Conservation (phyloP, 2,329 filamentous ascomycete species). For the Aspergillus flavus region DNA sequence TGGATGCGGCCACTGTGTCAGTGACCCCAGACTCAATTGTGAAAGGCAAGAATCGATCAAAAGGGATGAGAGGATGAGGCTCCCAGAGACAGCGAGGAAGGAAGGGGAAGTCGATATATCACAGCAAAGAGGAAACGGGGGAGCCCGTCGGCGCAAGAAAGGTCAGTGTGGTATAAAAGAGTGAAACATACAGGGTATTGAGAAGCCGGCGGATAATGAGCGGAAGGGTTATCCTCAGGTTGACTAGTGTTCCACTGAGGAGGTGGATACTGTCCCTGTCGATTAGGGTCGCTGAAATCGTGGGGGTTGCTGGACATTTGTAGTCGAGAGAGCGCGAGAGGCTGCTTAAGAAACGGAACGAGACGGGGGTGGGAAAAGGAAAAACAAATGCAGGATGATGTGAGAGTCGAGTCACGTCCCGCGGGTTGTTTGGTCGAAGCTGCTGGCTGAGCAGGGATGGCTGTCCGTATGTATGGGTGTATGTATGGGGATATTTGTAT, state of each 20-base stretch:
- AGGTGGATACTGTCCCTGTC: conserved; percentile 50
- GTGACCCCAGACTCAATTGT: conserved; percentile 5
- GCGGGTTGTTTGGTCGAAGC: conserved; percentile 19
- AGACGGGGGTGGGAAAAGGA: conserved; percentile 24
- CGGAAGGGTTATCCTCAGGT: conserved; percentile 41
- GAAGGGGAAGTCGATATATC: conserved; percentile 18
- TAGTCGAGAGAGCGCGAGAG: conserved; percentile 25
- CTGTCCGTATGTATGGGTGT: conserved; percentile 14
- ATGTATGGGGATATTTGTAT: conserved; percentile 13
- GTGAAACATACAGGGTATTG: conserved; percentile 41
- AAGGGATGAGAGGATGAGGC: conserved; percentile 1
- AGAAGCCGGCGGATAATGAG: conserved; percentile 36
- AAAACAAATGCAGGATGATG: conserved; percentile 33
- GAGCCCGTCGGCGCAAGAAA: background rate
- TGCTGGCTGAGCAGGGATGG: conserved; percentile 19
- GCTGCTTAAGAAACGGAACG: conserved; percentile 26
- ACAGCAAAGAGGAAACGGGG: conserved; percentile 4
- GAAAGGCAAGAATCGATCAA: conserved; percentile 3
- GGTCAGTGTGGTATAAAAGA: background rate
- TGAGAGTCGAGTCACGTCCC: conserved; percentile 30
- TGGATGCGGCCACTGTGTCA: conserved; percentile 16
- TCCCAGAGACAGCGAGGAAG: conserved; percentile 6
- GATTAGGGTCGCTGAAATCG: conserved; percentile 45
- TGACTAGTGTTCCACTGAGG: conserved; percentile 45
- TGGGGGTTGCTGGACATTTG: conserved; percentile 48